Evolutionary conservation across 2,329 filamentous ascomycete species (phyloP).

Genomic region (Xylariaceae sp.): DNA sequence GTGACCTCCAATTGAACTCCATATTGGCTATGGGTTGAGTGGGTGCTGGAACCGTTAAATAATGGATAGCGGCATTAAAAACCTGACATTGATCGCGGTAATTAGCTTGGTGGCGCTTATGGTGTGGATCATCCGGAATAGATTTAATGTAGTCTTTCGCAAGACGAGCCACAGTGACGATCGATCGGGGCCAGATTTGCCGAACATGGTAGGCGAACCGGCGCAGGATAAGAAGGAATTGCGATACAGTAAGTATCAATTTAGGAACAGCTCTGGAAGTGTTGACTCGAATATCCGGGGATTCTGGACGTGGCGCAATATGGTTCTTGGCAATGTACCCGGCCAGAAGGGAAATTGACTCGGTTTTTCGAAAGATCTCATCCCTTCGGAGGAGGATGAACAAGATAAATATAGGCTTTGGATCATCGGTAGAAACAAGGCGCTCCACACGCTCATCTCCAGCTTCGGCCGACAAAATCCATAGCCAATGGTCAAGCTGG

Average conservation of each 20-base stretch:
- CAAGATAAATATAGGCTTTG: constrained; percentile 40
- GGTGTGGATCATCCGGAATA: constrained; percentile 20
- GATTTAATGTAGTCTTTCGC: constrained; percentile 31
- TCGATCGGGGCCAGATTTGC: constrained; percentile 29
- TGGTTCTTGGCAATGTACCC: constrained; percentile 31
- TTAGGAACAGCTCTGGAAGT: neutral
- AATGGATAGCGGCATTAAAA: constrained; percentile 40
- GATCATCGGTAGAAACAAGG: constrained; percentile 33
- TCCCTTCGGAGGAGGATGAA: constrained; percentile 36
- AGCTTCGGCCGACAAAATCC: constrained; percentile 37
- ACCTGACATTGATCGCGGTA: constrained; percentile 35
- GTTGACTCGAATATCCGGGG: neutral
- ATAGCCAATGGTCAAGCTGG: constrained; percentile 40
- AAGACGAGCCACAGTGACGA: constrained; percentile 32
- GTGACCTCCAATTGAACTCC: constrained; percentile 54
- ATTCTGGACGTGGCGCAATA: neutral
- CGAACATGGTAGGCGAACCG: constrained; percentile 27
- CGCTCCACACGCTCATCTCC: constrained; percentile 37
- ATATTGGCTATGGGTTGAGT: constrained; percentile 37
- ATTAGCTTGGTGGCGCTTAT: constrained; percentile 12
- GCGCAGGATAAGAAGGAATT: constrained; percentile 27
- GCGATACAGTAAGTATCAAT: constrained; percentile 15
- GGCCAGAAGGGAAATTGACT: constrained; percentile 34
- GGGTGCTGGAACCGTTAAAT: constrained; percentile 36
- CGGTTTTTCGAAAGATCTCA: constrained; percentile 31